Conservation (phyloP, 2,329 filamentous ascomycete species). For the Claviceps paspali region DNA sequence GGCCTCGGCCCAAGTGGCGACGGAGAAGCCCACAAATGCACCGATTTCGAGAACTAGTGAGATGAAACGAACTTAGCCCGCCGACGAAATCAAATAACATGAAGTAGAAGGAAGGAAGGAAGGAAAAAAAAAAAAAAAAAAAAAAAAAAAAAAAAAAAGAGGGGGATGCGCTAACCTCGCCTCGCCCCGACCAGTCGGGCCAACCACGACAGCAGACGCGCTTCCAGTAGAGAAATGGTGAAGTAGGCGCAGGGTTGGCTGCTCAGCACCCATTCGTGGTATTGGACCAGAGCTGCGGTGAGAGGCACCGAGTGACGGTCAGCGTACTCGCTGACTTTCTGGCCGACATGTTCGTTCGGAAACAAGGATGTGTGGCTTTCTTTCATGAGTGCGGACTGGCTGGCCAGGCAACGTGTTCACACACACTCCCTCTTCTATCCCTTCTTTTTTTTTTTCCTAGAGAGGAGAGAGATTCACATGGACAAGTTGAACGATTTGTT, state of each 20-base stretch:
- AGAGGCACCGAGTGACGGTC: conserved; percentile 4
- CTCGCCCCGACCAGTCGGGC: background rate
- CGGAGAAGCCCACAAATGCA: conserved; percentile 4
- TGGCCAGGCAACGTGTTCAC: no score
- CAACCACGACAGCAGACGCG: conserved; percentile 5
- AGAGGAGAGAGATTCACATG: no score
- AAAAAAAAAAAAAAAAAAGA: background rate
- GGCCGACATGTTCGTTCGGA: conserved; percentile 5
- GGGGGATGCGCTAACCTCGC: background rate
- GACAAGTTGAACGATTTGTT: no score
- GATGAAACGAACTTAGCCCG: background rate
- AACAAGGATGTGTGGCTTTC: conserved; percentile 2
- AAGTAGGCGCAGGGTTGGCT: conserved; percentile 4
- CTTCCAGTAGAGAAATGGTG: conserved; percentile 6
- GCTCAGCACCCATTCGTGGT: conserved; percentile 4
- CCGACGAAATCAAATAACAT: no score
- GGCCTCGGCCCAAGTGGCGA: conserved; percentile 3
- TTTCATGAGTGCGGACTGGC: background rate
- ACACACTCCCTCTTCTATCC: no score
- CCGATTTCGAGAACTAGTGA: conserved; percentile 3
- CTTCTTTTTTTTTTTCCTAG: no score
- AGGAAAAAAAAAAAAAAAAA: background rate
- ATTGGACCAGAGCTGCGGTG: background rate
- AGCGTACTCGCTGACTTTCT: conserved; percentile 6
- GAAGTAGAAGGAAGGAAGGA: no score